phyloP scores from a whole-genome alignment of 306 rosid species.

The Gleditsia sinensis region DNA sequence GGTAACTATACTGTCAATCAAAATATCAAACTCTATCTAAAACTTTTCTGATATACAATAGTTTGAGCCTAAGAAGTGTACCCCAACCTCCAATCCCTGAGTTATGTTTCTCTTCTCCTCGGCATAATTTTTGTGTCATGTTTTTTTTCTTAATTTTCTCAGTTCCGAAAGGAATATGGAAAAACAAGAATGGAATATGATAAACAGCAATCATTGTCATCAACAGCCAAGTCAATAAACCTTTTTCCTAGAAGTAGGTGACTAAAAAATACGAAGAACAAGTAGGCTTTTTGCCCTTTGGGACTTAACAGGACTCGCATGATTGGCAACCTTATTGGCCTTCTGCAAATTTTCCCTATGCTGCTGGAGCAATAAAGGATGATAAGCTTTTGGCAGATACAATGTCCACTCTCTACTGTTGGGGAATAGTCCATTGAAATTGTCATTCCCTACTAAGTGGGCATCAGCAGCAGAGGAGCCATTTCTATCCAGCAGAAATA shows the following conservation, averaged over 20 bases:
- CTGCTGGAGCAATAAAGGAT: conserved; percentile 80
- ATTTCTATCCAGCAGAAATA: conserved; percentile 51
- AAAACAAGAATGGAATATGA: background rate
- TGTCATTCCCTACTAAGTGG: conserved; percentile 37
- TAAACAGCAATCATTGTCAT: conserved; percentile 9
- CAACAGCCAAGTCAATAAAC: conserved; percentile 10
- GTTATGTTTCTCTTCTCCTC: conserved; percentile 34
- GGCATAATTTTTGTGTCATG: conserved; percentile 5
- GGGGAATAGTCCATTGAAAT: conserved; percentile 35
- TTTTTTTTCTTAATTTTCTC: conserved; percentile 13
- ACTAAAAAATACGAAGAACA: background rate
- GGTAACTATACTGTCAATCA: conserved; percentile 10
- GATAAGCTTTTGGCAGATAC: conserved; percentile 76
- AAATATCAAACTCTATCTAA: conserved; percentile 20
- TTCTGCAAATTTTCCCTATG: conserved; percentile 60
- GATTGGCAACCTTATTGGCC: conserved; percentile 55
- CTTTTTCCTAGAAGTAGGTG: background rate
- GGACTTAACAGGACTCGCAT: conserved; percentile 55
- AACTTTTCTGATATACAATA: background rate
- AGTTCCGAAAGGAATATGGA: background rate
- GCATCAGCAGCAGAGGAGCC: conserved; percentile 41
- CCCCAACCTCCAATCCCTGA: conserved; percentile 19
- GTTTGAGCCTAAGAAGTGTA: background rate
- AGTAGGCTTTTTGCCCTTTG: conserved; percentile 13
- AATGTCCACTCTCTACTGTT: conserved; percentile 65